phyloP scores from a whole-genome alignment of 2,329 filamentous ascomycete genomes.

The Penicillium sp. region DNA sequence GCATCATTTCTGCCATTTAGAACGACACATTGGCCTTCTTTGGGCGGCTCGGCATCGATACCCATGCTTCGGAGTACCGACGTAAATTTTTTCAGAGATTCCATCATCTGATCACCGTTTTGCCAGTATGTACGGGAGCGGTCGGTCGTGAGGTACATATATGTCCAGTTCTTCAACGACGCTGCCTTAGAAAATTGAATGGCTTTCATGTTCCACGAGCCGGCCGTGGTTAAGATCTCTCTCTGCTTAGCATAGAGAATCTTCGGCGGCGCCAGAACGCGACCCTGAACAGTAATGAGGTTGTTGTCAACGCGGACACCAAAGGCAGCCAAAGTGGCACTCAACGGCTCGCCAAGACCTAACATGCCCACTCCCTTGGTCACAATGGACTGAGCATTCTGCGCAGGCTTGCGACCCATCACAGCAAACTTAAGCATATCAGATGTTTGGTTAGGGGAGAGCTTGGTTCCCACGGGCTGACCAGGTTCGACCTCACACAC shows the following conservation, averaged over 20 bases:
- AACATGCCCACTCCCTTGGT: conserved; percentile 57
- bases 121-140: conserved; percentile 4
- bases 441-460: conserved; percentile 62
- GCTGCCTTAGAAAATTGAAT: conserved; percentile 59
- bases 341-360: conserved; percentile 51
- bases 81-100: conserved; percentile 19
- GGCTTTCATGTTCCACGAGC: conserved; percentile 68
- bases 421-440: conserved; percentile 74
- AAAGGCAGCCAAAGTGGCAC: conserved; percentile 56
- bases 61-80: conserved; percentile 30
- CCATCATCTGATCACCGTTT: conserved; percentile 5
- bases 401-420: conserved; percentile 54
- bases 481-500: conserved; percentile 64
- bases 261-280: conserved; percentile 63
- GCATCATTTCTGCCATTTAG: conserved; percentile 18
- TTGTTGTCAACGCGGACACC: conserved; percentile 51
- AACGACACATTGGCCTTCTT: conserved; percentile 13
- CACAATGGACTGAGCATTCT: conserved; percentile 68
- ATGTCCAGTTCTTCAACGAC: conserved; percentile 31
- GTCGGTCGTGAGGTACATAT: conserved; percentile 22
- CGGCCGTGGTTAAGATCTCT: conserved; percentile 36
- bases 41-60: conserved; percentile 16
- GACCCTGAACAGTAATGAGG: conserved; percentile 71
- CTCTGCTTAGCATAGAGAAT: conserved; percentile 56
- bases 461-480: conserved; percentile 62